Conservation (phyloP, 2,329 filamentous ascomycete species). For the Scopulariopsis brevicaulis region DNA sequence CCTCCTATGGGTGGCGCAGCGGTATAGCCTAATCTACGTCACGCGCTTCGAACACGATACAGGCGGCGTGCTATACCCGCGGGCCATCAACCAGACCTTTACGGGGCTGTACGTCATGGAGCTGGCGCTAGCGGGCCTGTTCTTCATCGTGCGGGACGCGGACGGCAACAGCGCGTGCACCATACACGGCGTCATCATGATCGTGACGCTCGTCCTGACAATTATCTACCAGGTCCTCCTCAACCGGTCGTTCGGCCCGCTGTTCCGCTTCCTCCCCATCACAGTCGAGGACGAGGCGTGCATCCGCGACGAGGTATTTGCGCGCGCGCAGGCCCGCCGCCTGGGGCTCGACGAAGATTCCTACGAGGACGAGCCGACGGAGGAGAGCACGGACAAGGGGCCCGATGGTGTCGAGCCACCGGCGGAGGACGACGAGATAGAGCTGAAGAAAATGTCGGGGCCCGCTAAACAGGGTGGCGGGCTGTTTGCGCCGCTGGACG, state of each 20-base stretch:
- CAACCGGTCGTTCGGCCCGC: slow-evolving; percentile 72
- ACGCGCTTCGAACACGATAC: slow-evolving; percentile 84
- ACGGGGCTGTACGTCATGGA: slow-evolving; percentile 94
- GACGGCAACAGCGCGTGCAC: slow-evolving; percentile 45
- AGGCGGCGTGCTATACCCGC: slow-evolving; percentile 81
- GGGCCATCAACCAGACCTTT: slow-evolving; percentile 91
- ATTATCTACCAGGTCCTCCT: slow-evolving; percentile 67
- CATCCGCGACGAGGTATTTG: slow-evolving; percentile 80
- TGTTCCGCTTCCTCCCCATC: slow-evolving; percentile 83
- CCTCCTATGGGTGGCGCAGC: slow-evolving; percentile 85
- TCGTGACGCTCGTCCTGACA: slow-evolving; percentile 61
- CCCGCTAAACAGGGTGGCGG: slow-evolving; percentile 16
- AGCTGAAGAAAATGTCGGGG: slow-evolving; percentile 19
- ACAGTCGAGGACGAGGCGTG: slow-evolving; percentile 94
- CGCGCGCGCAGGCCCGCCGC: slow-evolving; percentile 61
- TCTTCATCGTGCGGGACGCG: slow-evolving; percentile 62
- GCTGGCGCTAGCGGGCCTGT: slow-evolving; percentile 76
- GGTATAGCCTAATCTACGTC: slow-evolving; percentile 96
- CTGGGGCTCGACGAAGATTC: slow-evolving; percentile 48
- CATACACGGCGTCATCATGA: slow-evolving; percentile 76
- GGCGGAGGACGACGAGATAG: slow-evolving; percentile 17
- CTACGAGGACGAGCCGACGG: slow-evolving; percentile 22
- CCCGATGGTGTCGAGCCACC: slow-evolving; percentile 18
- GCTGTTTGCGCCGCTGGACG: slow-evolving; percentile 25
- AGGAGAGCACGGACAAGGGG: background rate